Conservation (phyloP, 2,329 filamentous ascomycete genomes). For the Pseudocercospora fijiensis region DNA sequence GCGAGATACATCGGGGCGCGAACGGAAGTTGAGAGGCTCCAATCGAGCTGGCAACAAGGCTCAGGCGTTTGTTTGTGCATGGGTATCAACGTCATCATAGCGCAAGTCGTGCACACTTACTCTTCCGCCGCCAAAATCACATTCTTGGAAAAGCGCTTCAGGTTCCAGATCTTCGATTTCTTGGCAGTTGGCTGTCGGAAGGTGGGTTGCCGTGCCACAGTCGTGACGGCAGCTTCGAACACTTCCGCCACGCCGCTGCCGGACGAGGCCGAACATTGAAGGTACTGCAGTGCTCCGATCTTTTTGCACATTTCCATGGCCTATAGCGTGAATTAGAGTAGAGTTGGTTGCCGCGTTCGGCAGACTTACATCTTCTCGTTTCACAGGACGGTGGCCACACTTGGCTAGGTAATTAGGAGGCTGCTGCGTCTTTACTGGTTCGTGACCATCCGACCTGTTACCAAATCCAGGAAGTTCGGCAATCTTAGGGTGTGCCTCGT, state of each 20-base stretch:
- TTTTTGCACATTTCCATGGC: not conserved
- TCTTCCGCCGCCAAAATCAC: not conserved
- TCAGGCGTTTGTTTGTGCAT: not conserved
- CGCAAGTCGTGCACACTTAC: not conserved
- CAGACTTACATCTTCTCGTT: not conserved
- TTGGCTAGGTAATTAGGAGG: too few species aligned
- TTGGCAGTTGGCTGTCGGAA: not conserved
- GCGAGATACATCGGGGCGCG: too few species aligned
- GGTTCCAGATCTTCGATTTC: not conserved
- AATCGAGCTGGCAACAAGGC: not conserved
- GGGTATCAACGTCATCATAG: not conserved
- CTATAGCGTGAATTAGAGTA: not conserved
- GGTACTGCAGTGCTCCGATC: conserved; percentile 6
- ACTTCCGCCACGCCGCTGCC: not conserved
- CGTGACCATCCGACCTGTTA: too few species aligned
- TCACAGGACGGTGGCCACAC: not conserved
- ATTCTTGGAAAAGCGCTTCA: not conserved
- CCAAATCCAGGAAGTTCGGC: too few species aligned
- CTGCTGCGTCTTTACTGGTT: too few species aligned
- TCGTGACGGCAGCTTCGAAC: not conserved
- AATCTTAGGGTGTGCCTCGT: too few species aligned
- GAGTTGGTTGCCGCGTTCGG: not conserved
- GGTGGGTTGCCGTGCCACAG: not conserved
- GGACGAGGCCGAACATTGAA: conserved; percentile 6
- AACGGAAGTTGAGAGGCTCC: too few species aligned